These are phyloP conservation scores for Corchorus capsularis DNA, from an alignment of 345 rosid genomes.

Conservation along the genomic window DNA sequence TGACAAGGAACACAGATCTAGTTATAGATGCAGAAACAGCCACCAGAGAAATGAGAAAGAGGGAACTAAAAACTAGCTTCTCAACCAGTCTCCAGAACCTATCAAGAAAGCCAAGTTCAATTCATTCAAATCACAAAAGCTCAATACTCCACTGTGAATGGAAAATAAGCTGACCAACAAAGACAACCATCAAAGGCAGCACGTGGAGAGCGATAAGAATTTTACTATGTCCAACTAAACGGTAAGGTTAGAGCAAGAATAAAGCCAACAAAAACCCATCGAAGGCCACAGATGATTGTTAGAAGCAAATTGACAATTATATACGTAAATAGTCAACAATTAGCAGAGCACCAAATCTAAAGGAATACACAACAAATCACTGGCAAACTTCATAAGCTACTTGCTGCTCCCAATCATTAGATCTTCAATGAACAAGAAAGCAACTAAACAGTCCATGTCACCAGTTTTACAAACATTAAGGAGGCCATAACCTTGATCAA, in stretches of 20 bases:
- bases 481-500: not conserved
- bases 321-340: not conserved
- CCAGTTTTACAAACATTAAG: not conserved
- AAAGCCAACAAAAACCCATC: conserved; percentile 11
- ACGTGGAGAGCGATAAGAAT: not conserved
- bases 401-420: conserved; percentile 11
- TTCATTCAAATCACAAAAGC: not conserved
- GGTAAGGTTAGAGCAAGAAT: not conserved
- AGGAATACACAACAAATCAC: not conserved
- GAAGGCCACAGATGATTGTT: not conserved
- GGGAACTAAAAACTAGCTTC: not conserved
- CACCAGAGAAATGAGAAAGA: not conserved
- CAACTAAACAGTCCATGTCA: not conserved
- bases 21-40: not conserved
- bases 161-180: not conserved
- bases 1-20: not conserved
- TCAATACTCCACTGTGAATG: not conserved
- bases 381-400: not conserved
- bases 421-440: conserved; percentile 10
- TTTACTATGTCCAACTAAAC: not conserved
- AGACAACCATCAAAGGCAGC: not conserved
- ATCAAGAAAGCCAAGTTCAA: not conserved
- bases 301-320: not conserved
- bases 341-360: not conserved
- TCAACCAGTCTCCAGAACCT: not conserved